These are phyloP conservation scores for Madurella mycetomatis DNA, from an alignment of 2,329 filamentous ascomycete species.

Conservation along the genomic window DNA sequence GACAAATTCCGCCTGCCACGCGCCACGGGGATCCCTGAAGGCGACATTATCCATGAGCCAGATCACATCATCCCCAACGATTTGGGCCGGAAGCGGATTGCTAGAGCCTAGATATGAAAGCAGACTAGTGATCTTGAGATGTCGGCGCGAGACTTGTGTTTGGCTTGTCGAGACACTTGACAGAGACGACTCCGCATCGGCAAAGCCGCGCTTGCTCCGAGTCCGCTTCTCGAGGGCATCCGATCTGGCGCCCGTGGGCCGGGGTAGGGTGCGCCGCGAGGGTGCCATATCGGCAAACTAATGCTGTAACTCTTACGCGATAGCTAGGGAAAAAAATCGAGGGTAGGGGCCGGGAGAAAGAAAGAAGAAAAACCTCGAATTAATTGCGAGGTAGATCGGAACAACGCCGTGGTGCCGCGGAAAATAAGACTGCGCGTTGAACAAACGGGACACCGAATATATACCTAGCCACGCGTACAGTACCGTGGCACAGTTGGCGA, in stretches of 20 bases:
- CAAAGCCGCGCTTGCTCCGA: conserved; percentile 45
- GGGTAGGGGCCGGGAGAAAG: too few relatives aligned
- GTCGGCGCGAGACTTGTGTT: conserved; percentile 15
- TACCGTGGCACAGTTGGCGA: not conserved
- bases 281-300: not conserved
- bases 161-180: conserved; percentile 28
- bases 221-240: conserved; percentile 33
- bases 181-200: conserved; percentile 47
- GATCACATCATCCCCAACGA: conserved; percentile 65
- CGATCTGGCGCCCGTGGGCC: not conserved
- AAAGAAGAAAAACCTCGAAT: too few relatives aligned
- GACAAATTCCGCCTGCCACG: conserved; percentile 80
- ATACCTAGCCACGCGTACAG: too few relatives aligned
- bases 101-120: conserved; percentile 47
- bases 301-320: not conserved
- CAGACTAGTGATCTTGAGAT: conserved; percentile 34
- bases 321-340: too few relatives aligned
- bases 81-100: conserved; percentile 56
- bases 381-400: too few relatives aligned
- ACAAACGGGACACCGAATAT: too few relatives aligned
- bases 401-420: too few relatives aligned
- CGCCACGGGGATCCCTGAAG: conserved; percentile 49
- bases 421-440: too few relatives aligned
- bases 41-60: conserved; percentile 93
- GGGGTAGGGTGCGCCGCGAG: not conserved